Percentiles rank a stretch among this genome's conserved stretches.
phyloP scores from a whole-genome alignment of 768 basidiomycete genomes.

The Serendipita indica region DNA sequence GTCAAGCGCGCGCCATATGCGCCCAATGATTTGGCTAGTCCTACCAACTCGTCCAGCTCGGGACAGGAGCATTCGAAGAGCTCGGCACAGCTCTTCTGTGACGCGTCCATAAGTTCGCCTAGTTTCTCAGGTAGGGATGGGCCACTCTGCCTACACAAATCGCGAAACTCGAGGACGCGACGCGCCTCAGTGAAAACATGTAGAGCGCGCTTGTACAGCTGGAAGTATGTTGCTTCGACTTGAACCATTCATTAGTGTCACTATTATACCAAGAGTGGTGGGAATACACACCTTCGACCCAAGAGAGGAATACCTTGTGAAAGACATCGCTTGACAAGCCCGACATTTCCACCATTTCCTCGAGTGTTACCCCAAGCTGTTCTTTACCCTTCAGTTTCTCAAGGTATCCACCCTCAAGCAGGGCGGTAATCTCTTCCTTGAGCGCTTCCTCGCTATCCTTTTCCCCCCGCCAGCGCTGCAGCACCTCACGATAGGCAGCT shows the following conservation, averaged over 20 bases:
- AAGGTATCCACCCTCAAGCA: slow-evolving; percentile 32
- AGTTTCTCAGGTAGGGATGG: slow-evolving; percentile 26
- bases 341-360: slow-evolving; percentile 56
- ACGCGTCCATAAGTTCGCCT: slow-evolving; percentile 65
- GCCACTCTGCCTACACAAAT: slow-evolving; percentile 39
- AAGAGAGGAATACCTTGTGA: slow-evolving; percentile 53
- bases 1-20: slow-evolving; percentile 76
- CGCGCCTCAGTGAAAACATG: slow-evolving; percentile 73
- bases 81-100: slow-evolving; percentile 51
- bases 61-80: slow-evolving; percentile 68
- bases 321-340: slow-evolving; percentile 43
- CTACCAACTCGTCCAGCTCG: slow-evolving; percentile 57
- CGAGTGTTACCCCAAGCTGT: slow-evolving; percentile 51
- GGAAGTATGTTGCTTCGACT: slow-evolving; percentile 73
- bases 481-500: slow-evolving; percentile 52
- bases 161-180: slow-evolving; percentile 65
- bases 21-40: slow-evolving; percentile 50
- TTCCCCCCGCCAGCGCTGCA: slow-evolving; percentile 34
- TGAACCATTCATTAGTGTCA: slow-evolving; percentile 11
- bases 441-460: slow-evolving; percentile 31
- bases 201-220: slow-evolving; percentile 65
- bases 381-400: slow-evolving; percentile 37
- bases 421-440: slow-evolving; percentile 31
- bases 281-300: slow-evolving; percentile 49
- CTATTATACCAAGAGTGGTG: not conserved